Base-by-base conservation (phyloP, 768 basidiomycete species). In the Trametes cinnabarina region DNA sequence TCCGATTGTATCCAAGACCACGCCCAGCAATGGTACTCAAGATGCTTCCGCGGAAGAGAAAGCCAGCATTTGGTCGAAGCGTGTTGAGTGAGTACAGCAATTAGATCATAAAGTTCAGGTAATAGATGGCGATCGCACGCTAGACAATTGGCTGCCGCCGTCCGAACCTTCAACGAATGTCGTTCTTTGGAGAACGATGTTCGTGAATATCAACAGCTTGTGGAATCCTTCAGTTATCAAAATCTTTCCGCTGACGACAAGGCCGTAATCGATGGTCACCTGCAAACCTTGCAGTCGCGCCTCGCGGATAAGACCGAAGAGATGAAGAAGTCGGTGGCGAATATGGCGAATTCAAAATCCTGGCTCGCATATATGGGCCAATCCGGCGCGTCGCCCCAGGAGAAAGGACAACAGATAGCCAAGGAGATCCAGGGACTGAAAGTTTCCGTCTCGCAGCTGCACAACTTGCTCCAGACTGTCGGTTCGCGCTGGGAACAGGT, bases 151-250 rank as follows among this genome's bases (percentile, higher is more conserved):
- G 60, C 60, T 15, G 40, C 51, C 8, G 60, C 55, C 17, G 34
- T 39, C n/a, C 50, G 55, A 17, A 40, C 46, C 3, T 50, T 49
- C 19, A 57, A 61, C 35, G 60, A 61, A n/a, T 52, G 49, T 7
- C 60, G 55, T 2, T 42, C 55, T 15, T 48, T 61, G 55, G 55
- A 61, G n/a, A 61, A 48, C 19, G 60, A 61, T 30, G 51, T 61
- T n/a, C 55, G 42, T 30, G 60, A 61, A 20, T 61, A 57, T 30
- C 51, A 53, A n/a, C 55, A 61, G 20, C 55, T 61, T 9, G 55
- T 55, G 22, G 60, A 61, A 43, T 61, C 60, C 4, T 61, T 61
- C 55, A 56, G 53, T 20, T 61, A 61, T 25, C 51, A 56, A 17
- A 25, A 42, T 1, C 51, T 61, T 5, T 40, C 53, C 2, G 22